phyloP scores from a whole-genome alignment of 495 filamentous ascomycete genomes.

The Penicillium silybi region DNA sequence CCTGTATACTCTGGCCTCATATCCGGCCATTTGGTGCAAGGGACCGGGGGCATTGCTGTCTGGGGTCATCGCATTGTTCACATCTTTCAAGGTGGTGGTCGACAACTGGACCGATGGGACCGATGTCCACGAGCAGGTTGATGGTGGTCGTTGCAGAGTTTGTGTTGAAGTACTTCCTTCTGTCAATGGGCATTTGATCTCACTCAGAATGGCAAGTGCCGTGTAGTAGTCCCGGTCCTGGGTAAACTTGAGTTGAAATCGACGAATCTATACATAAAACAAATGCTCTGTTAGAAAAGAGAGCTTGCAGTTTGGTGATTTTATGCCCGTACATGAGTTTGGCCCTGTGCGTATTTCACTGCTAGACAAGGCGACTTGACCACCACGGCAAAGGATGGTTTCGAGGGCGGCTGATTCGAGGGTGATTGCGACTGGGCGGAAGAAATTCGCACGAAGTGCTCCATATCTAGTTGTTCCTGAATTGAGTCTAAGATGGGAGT shows the following conservation, averaged over 20 bases:
- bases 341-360: slow-evolving; percentile 32
- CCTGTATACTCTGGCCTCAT: slow-evolving; percentile 12
- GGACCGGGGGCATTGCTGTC: slow-evolving; percentile 6
- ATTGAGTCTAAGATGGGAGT: neutral
- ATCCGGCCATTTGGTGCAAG: slow-evolving; percentile 3
- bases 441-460: slow-evolving; percentile 20
- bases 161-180: slow-evolving; percentile 27
- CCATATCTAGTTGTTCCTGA: slow-evolving; percentile 39
- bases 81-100: slow-evolving; percentile 1
- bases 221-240: slow-evolving; percentile 36
- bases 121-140: slow-evolving; percentile 28
- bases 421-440: slow-evolving; percentile 4
- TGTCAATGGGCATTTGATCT: slow-evolving; percentile 38
- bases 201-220: slow-evolving; percentile 33
- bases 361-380: slow-evolving; percentile 44
- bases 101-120: slow-evolving; percentile 4
- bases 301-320: neutral
- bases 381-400: slow-evolving; percentile 33
- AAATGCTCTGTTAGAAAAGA: neutral
- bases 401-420: slow-evolving; percentile 10
- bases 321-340: slow-evolving; percentile 11
- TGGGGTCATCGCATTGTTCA: slow-evolving; percentile 6
- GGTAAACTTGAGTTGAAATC: slow-evolving; percentile 44
- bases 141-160: slow-evolving; percentile 18
- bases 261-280: slow-evolving; percentile 25